Evolutionary conservation across 768 basidiomycete species (phyloP).

Genomic region (Russula griseocarnosa): DNA sequence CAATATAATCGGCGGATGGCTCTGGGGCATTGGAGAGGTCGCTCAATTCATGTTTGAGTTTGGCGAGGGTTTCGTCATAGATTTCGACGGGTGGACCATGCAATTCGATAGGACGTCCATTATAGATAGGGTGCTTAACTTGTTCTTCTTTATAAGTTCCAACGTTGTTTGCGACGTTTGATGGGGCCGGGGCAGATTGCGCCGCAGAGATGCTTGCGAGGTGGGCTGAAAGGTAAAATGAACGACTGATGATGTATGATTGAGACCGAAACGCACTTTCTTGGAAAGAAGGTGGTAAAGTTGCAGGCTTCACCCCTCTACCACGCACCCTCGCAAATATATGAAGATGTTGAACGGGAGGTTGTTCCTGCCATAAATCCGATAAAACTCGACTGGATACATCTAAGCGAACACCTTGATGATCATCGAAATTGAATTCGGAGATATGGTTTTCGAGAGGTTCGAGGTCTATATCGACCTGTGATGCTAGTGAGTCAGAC

Average conservation of each 20-base stretch:
- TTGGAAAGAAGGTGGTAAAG: not conserved
- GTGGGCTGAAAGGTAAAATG: not conserved
- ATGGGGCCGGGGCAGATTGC: not conserved
- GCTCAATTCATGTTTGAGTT: not conserved
- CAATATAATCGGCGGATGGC: not conserved
- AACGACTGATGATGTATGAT: not conserved
- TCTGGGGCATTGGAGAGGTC: not conserved
- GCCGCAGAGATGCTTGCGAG: not conserved
- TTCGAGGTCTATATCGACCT: too few relatives aligned
- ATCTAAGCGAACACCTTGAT: too few relatives aligned
- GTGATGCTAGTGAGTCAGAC: too few relatives aligned
- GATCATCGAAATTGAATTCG: too few relatives aligned
- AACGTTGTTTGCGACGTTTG: not conserved
- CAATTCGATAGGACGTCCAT: not conserved
- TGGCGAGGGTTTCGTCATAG: not conserved
- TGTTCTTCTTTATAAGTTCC: not conserved
- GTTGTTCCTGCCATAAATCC: too few relatives aligned
- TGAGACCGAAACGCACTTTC: not conserved
- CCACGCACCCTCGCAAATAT: conserved; percentile 52
- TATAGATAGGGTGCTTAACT: not conserved
- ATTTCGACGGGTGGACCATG: not conserved
- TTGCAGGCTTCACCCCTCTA: too few relatives aligned
- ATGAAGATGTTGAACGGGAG: too few relatives aligned
- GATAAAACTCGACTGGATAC: too few relatives aligned
- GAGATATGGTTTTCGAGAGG: too few relatives aligned